phyloP scores from a whole-genome alignment of 352 stramenopile genomes.

The Plasmopara viticola region DNA sequence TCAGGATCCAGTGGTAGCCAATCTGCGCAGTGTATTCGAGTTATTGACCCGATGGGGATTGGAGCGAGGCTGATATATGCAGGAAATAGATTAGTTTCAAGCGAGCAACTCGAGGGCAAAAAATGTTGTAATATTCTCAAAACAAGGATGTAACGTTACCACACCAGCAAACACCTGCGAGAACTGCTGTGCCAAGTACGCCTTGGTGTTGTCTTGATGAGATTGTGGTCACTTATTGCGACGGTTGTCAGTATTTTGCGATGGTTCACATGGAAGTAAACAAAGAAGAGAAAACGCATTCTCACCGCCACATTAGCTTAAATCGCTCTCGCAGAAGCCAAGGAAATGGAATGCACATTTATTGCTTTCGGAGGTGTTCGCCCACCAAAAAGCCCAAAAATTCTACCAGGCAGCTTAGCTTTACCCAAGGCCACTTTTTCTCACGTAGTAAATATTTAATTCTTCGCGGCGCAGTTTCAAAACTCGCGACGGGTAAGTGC shows the following conservation, averaged over 20 bases:
- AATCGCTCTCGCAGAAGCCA: constrained; percentile 10
- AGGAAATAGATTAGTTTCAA: constrained; percentile 51
- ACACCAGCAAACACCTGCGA: constrained; percentile 35
- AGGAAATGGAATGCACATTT: constrained; percentile 46
- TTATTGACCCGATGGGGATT: constrained; percentile 57
- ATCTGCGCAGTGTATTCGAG: constrained; percentile 54
- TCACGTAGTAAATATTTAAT: background rate
- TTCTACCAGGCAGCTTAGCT: constrained; percentile 60
- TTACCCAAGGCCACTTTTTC: background rate
- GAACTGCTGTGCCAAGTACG: constrained; percentile 61
- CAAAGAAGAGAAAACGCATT: constrained; percentile 79
- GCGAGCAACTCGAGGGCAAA: constrained; percentile 45
- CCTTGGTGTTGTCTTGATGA: background rate
- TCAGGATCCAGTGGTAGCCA: constrained; percentile 35
- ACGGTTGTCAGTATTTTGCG: constrained; percentile 44
- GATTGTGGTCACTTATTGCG: background rate
- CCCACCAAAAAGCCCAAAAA: constrained; percentile 66
- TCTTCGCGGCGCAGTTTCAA: constrained; percentile 37
- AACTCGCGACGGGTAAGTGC: constrained; percentile 52
- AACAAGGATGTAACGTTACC: constrained; percentile 13
- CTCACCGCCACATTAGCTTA: constrained; percentile 66
- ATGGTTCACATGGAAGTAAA: constrained; percentile 69
- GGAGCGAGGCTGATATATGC: constrained; percentile 36
- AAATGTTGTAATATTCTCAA: constrained; percentile 62
- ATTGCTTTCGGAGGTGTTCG: constrained; percentile 75